Base-by-base conservation (phyloP, 2,329 filamentous ascomycete species). In the Aspergillus alliaceus region DNA sequence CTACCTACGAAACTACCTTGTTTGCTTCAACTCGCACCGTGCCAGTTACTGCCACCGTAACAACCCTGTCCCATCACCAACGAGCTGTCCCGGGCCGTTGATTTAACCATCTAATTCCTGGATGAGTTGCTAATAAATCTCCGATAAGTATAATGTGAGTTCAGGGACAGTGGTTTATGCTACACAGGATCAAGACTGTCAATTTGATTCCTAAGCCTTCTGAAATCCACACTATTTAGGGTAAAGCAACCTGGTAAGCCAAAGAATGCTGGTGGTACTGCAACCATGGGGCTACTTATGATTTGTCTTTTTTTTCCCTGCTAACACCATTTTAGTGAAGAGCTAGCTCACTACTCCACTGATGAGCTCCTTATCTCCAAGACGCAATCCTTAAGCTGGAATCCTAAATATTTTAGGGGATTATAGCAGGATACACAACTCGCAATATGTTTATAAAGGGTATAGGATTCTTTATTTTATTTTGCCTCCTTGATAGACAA, bases 211-310 rank as follows among this genome's bases (percentile, higher is more conserved):
- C 44, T 14, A 35, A 24, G 6, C 53, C 44, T 9, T 55, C 44
- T 50, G 39, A 55, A 46, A 31, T 55, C 7, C 44, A 18, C 18
- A 31, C 27, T 14, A 6, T 44, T 12, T 31, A 31, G 15, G 44
- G 46, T 11, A 55, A 29, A 25, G 27, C 12, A 31, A 55, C 53
- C 14, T 50, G 44, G 34, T 55, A 42, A 55, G 53, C 49, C 18
- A 31, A 42, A 31, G 32, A 27, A 39, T 29, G 14, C 20, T 47
- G 2, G 15, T n/a, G 32, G 22, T 29, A 31, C n/a, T 27, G 18
- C 8, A 24, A 9, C 31, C 15, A 39, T 18, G 15, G 37, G n/a
- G 15, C 35, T n/a, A 20, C n/a, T 11, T 37, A 18, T 37, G 35
- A 18, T 4, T 37, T 20, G 6, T 37, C 7, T 8, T 8, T 20